Percentiles rank a stretch among this genome's conserved stretches.
Evolutionary conservation across 108 stramenopile species (phyloP).

Genomic region (Aurantiochytrium sp.): DNA sequence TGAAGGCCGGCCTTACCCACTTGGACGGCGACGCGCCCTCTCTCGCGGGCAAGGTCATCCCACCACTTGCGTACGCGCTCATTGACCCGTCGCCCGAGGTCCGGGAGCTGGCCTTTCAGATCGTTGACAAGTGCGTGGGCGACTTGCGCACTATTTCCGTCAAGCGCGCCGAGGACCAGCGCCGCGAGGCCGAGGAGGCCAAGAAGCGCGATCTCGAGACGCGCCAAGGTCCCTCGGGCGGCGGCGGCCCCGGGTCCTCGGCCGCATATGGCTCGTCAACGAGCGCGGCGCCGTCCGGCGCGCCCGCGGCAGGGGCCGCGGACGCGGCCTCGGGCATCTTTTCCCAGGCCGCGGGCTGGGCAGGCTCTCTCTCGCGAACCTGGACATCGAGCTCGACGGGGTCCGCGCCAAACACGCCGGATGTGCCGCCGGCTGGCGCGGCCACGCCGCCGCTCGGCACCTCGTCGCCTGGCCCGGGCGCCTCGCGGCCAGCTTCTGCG

Average conservation of each 20-base stretch:
- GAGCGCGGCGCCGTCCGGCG: too few relatives aligned
- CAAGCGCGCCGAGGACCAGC: not conserved
- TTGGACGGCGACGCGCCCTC: not conserved
- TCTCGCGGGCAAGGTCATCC: not conserved
- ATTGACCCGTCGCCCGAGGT: slow-evolving; percentile 10
- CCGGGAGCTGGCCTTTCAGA: not conserved
- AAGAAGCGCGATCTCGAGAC: slow-evolving; percentile 5
- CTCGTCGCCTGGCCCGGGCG: not conserved
- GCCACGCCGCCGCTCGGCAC: too few relatives aligned
- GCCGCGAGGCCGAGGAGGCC: not conserved
- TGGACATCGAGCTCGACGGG: not conserved
- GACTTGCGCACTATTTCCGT: not conserved
- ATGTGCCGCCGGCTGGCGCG: too few relatives aligned
- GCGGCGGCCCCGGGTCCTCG: too few relatives aligned
- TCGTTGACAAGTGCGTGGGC: not conserved
- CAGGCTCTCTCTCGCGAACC: not conserved
- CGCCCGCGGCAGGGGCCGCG: not conserved
- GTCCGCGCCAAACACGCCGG: not conserved
- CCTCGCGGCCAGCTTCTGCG: not conserved
- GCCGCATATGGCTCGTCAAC: too few relatives aligned
- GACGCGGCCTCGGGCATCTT: not conserved
- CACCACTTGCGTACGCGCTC: not conserved
- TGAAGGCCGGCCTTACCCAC: not conserved
- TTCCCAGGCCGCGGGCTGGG: slow-evolving; percentile 14
- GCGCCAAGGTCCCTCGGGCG: too few relatives aligned